phyloP scores from a whole-genome alignment of 306 rosid species.

The Sechiopsis laciniata region DNA sequence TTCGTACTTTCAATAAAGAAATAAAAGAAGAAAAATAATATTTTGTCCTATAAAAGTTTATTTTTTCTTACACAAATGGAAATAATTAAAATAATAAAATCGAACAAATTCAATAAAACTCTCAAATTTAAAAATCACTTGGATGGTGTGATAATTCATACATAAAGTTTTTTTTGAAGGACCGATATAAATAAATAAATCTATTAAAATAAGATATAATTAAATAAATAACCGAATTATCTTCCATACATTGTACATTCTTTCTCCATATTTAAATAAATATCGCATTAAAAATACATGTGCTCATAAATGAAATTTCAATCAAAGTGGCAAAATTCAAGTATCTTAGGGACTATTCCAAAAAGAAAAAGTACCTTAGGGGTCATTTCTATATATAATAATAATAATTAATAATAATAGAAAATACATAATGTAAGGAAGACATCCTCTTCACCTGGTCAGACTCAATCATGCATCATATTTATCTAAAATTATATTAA shows the following conservation, averaged over 20 bases:
- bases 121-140: not conserved
- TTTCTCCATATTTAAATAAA: conserved; percentile 9
- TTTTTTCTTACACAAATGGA: too few relatives aligned
- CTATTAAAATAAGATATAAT: not conserved
- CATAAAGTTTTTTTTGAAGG: too few relatives aligned
- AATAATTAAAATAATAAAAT: too few relatives aligned
- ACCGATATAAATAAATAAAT: too few relatives aligned
- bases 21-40: too few relatives aligned
- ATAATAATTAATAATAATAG: not conserved
- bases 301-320: conserved; percentile 5
- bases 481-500: not conserved
- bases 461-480: conserved; percentile 7
- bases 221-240: not conserved
- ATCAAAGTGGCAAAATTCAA: conserved; percentile 18
- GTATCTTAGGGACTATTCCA: not conserved
- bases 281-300: conserved; percentile 12
- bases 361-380: too few relatives aligned
- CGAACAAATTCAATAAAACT: too few relatives aligned
- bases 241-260: not conserved
- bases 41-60: too few relatives aligned
- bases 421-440: not conserved
- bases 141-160: too few relatives aligned
- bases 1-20: too few relatives aligned
- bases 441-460: conserved; percentile 21
- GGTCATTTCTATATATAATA: too few relatives aligned